These are phyloP conservation scores for Wickerhamiella kazuoi DNA, from an alignment of 805 yeast species.

Conservation along the genomic window DNA sequence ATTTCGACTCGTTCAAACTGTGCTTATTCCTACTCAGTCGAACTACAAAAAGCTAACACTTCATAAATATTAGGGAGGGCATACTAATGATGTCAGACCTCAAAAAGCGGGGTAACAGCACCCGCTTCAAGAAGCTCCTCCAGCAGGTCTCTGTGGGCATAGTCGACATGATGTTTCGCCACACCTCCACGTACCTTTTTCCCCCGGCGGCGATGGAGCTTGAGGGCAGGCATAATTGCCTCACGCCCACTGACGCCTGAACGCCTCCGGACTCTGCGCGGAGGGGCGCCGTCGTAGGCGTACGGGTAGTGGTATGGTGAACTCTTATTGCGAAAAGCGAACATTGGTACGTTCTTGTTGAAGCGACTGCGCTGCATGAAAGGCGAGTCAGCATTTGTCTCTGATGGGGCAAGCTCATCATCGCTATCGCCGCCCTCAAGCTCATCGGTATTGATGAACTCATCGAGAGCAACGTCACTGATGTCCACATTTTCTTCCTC, in stretches of 20 bases:
- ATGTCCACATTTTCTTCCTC: conserved; percentile 10
- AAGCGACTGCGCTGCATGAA: conserved; percentile 21
- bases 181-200: neutral
- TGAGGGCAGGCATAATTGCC: conserved; percentile 18
- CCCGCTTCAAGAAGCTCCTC: conserved; percentile 15
- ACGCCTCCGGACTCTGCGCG: neutral
- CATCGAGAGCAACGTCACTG: conserved; percentile 47
- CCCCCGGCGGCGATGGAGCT: conserved; percentile 10
- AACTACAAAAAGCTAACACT: neutral
- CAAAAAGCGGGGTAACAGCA: conserved; percentile 21
- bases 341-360: conserved; percentile 44
- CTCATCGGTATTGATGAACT: conserved; percentile 73
- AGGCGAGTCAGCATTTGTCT: conserved; percentile 18
- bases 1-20: no score
- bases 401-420: conserved; percentile 9
- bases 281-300: neutral
- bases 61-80: neutral
- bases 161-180: conserved; percentile 1
- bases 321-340: conserved; percentile 80
- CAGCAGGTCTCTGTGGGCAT: conserved; percentile 7
- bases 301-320: conserved; percentile 13
- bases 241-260: conserved; percentile 8
- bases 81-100: conserved; percentile 4
- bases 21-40: neutral
- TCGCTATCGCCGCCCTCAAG: conserved; percentile 37